phyloP scores from a whole-genome alignment of 257 asterid genomes.

The Solanum pimpinellifolium region DNA sequence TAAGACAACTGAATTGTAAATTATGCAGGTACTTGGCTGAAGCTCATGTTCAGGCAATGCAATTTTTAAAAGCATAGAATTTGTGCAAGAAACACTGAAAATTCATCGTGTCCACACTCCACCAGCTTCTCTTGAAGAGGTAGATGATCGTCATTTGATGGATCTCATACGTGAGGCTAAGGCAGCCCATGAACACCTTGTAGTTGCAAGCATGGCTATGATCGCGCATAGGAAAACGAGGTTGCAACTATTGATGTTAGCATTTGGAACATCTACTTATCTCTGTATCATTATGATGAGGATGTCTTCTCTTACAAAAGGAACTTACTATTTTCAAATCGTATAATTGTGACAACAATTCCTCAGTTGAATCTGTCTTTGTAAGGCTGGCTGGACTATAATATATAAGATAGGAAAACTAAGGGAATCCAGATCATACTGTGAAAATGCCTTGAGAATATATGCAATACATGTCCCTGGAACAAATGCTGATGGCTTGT shows the following conservation, averaged over 20 bases:
- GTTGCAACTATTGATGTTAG: conserved; percentile 89
- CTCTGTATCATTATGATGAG: conserved; percentile 66
- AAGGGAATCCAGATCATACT: conserved; percentile 85
- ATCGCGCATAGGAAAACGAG: conserved; percentile 92
- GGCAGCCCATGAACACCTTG: conserved; percentile 93
- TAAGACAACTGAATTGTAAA: neutral
- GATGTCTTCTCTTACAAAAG: conserved; percentile 96
- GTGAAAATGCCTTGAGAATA: conserved; percentile 84
- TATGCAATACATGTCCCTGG: conserved; percentile 83
- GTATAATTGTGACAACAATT: conserved; percentile 87
- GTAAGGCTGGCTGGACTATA: conserved; percentile 87
- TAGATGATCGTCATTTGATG: conserved; percentile 93
- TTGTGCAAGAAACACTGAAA: conserved; percentile 81
- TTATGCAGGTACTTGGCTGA: conserved; percentile 77
- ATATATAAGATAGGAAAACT: conserved; percentile 83
- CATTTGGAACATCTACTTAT: conserved; percentile 83
- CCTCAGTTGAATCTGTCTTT: conserved; percentile 88
- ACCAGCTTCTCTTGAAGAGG: conserved; percentile 99
- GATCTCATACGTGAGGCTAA: conserved; percentile 94
- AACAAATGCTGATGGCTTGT: conserved; percentile 76
- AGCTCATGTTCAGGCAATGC: conserved; percentile 98
- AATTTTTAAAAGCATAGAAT: conserved; percentile 81
- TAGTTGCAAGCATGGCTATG: conserved; percentile 96
- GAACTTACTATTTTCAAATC: conserved; percentile 97
- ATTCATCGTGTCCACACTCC: conserved; percentile 96